phyloP scores from a whole-genome alignment of 1,139 yeast genomes.

The Scheffersomyces segobiensis region DNA sequence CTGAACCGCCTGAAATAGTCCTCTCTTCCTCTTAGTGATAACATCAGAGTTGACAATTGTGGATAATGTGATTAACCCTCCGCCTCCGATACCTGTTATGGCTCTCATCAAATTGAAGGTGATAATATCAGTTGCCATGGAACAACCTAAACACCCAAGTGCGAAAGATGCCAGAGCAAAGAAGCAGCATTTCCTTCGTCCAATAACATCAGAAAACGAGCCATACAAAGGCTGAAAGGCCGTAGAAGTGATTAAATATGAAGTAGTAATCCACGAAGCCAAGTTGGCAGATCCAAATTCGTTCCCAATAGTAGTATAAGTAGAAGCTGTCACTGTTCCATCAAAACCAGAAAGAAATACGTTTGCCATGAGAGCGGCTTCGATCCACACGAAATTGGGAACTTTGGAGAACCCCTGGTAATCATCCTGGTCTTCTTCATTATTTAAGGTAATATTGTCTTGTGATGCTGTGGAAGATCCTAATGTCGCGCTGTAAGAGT shows the following conservation, averaged over 20 bases:
- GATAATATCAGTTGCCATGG: constrained; percentile 8
- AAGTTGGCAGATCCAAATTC: constrained; percentile 36
- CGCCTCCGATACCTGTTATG: constrained; percentile 35
- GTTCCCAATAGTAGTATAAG: constrained; percentile 13
- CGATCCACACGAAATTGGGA: constrained; percentile 21
- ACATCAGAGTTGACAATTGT: constrained; percentile 32
- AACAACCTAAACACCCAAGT: constrained; percentile 13
- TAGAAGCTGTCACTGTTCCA: constrained; percentile 14
- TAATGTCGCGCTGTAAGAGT: constrained; percentile 1
- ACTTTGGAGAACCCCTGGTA: constrained; percentile 9
- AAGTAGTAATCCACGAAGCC: constrained; percentile 40
- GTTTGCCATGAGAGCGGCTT: constrained; percentile 22
- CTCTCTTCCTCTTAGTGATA: constrained; percentile 25
- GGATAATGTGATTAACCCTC: constrained; percentile 28
- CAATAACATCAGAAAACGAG: constrained; percentile 53
- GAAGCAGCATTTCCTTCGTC: constrained; percentile 37
- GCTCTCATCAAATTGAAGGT: constrained; percentile 16
- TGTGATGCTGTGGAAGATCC: neutral
- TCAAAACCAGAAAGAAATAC: constrained; percentile 21
- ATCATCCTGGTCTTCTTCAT: constrained; percentile 2
- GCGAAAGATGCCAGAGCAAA: constrained; percentile 22
- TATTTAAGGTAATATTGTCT: constrained; percentile 2
- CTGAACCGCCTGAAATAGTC: constrained; percentile 27
- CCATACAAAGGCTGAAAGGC: constrained; percentile 47
- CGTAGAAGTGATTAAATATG: constrained; percentile 33